phyloP scores from a whole-genome alignment of 2,329 filamentous ascomycete species.

The Fusarium duplospermum region DNA sequence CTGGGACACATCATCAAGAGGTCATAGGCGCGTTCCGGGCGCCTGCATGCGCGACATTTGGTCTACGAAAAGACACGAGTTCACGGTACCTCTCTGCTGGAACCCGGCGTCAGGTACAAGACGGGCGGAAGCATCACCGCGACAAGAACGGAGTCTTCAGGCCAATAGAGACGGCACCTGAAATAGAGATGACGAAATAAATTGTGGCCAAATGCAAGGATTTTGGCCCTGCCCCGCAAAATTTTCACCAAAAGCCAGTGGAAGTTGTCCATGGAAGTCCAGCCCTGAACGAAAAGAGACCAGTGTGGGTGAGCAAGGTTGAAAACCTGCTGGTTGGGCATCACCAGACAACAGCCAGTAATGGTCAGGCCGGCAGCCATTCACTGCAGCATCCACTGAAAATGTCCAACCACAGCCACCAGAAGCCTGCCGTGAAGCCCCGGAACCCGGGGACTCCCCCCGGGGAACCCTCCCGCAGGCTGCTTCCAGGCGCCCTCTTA shows the following conservation, averaged over 20 bases:
- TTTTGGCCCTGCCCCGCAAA: slow-evolving; percentile 36
- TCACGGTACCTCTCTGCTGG: neutral
- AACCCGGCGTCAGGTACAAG: slow-evolving; percentile 2
- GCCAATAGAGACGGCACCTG: slow-evolving; percentile 14
- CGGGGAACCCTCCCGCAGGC: slow-evolving; percentile 5
- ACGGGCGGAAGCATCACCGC: neutral
- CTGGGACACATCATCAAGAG: neutral
- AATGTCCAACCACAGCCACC: neutral
- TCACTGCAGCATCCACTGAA: neutral
- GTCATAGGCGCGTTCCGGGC: neutral
- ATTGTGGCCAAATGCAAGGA: slow-evolving; percentile 38
- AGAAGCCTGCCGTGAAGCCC: neutral
- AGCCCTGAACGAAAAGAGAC: slow-evolving; percentile 26
- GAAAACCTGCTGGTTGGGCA: slow-evolving; percentile 28
- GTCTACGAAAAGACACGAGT: neutral
- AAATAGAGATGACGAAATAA: slow-evolving; percentile 40
- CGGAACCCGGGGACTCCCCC: slow-evolving; percentile 9
- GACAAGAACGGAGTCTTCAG: neutral
- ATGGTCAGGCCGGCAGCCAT: neutral
- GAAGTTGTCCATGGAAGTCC: neutral
- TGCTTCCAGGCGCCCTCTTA: neutral
- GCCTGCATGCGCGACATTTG: slow-evolving; percentile 6
- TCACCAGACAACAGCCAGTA: neutral
- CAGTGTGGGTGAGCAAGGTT: slow-evolving; percentile 26
- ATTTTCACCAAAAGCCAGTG: slow-evolving; percentile 2